These are phyloP conservation scores for Exophiala phaeomuriformis DNA, from an alignment of 2,329 filamentous ascomycete species.

Conservation along the genomic window DNA sequence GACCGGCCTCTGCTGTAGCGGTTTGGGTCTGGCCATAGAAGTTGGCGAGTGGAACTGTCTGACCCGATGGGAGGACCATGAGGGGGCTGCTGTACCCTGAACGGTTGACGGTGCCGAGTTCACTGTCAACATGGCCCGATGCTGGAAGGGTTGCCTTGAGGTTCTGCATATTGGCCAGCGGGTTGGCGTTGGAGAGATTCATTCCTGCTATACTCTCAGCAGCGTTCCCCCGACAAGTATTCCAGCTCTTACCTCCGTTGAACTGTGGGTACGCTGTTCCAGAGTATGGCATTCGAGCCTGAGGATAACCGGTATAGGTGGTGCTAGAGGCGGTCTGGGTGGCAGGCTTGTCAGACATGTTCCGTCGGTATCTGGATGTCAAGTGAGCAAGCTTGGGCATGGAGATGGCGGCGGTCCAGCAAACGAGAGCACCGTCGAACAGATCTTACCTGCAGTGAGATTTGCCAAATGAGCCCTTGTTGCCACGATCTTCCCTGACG, in stretches of 20 bases:
- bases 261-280: constrained; percentile 16
- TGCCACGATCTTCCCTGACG: constrained; percentile 7
- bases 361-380: not conserved
- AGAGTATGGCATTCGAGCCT: constrained; percentile 17
- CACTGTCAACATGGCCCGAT: constrained; percentile 12
- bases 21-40: constrained; percentile 23
- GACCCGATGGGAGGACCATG: constrained; percentile 26
- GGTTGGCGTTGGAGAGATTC: constrained; percentile 15
- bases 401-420: not conserved
- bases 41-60: constrained; percentile 24
- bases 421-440: not conserved
- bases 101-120: constrained; percentile 15
- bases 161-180: constrained; percentile 24
- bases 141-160: constrained; percentile 25
- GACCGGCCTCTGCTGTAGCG: constrained; percentile 10
- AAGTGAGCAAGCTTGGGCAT: not conserved
- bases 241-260: constrained; percentile 20
- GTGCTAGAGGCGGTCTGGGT: constrained; percentile 15
- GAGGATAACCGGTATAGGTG: constrained; percentile 20
- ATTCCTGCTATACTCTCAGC: constrained; percentile 14
- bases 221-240: not conserved
- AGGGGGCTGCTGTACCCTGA: constrained; percentile 24
- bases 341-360: constrained; percentile 22
- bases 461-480: constrained; percentile 9
- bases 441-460: constrained; percentile 6